Evolutionary conservation across 2,329 filamentous ascomycete genomes (phyloP), one percentile per base, ranked within the genome.

Genomic region (Aspergillus puulaauensis): DNA sequence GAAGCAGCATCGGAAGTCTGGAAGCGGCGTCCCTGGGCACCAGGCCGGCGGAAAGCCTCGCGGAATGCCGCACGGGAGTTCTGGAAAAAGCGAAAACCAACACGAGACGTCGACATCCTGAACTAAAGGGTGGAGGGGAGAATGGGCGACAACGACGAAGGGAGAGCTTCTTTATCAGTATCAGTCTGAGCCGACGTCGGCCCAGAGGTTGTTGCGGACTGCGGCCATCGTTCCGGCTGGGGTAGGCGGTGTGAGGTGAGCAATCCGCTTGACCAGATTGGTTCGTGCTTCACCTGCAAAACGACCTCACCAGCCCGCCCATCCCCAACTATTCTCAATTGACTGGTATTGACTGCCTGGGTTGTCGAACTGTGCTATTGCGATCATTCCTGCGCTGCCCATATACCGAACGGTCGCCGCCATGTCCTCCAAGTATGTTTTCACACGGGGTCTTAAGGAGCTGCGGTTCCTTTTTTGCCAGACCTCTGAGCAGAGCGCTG

Each of bases 381-480:
- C 21, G 33, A 19, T 40, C n/a, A 17, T 51, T 49, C 41, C 40
- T 43, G 27, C 54, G 41, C 44, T 48, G 41, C 46, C 31, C 49
- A 33, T 21, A 33, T 19, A 47, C 54, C n/a, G 48, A 24, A 46
- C 24, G 45, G 53, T 50, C 64, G 45, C 54, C 61, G 67, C 73
- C 82, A 98, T 98, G 95, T 91, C 92, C 68, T 82, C 84, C 79
- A 96, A 95, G 83, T 97, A 96, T 81, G 91, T 87, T 69, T 99
- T 99, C 80, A 85, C 86, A 67, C 89, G 91, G 77, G 82, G 86
- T 66, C 83, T 99, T 75, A 96, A 92, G 84, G 95, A 99, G 84
- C 84, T 99, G 75, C 90, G 95, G 75, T 99, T 99, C 81, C 84
- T 96, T 70, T 93, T 98, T 81, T 98, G 95, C 83, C 93, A 98